Percentiles rank a stretch among this genome's conserved stretches.
phyloP scores from a whole-genome alignment of 2,329 filamentous ascomycete species.

The Blastomyces silverae region DNA sequence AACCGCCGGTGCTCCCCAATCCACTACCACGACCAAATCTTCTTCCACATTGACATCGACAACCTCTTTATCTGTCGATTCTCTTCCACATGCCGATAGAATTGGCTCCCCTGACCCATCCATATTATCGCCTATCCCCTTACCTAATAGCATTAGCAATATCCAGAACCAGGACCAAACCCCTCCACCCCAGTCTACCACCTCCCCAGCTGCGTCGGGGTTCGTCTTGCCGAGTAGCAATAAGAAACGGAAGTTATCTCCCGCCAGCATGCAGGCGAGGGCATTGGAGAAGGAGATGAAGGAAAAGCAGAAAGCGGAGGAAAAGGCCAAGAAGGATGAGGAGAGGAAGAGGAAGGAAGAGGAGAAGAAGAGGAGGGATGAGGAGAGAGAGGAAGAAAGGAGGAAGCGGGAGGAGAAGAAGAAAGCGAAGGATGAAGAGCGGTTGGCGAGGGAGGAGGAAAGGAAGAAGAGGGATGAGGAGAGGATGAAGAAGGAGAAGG shows the following conservation, averaged over 20 bases:
- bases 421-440: constrained; percentile 35
- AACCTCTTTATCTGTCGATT: not conserved
- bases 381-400: constrained; percentile 43
- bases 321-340: constrained; percentile 33
- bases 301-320: constrained; percentile 28
- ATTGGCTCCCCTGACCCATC: not conserved
- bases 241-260: constrained; percentile 34
- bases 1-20: not conserved
- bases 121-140: constrained; percentile 1
- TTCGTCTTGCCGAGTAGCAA: constrained; percentile 19
- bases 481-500: constrained; percentile 42
- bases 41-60: not conserved
- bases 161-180: not conserved
- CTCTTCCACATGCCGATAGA: too few relatives aligned
- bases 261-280: constrained; percentile 27
- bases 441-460: constrained; percentile 27
- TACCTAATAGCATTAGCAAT: constrained; percentile 1
- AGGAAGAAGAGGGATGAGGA: constrained; percentile 31
- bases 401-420: constrained; percentile 42
- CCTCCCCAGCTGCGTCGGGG: constrained; percentile 15
- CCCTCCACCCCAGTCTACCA: constrained; percentile 12
- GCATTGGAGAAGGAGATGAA: constrained; percentile 28
- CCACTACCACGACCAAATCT: not conserved
- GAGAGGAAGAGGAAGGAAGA: constrained; percentile 44
- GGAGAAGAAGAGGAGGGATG: constrained; percentile 40